Percentiles rank a stretch among this genome's conserved stretches.
Evolutionary conservation across 1,284 basidiomycete species (phyloP).

Genomic region (Heliocybe sulcata): DNA sequence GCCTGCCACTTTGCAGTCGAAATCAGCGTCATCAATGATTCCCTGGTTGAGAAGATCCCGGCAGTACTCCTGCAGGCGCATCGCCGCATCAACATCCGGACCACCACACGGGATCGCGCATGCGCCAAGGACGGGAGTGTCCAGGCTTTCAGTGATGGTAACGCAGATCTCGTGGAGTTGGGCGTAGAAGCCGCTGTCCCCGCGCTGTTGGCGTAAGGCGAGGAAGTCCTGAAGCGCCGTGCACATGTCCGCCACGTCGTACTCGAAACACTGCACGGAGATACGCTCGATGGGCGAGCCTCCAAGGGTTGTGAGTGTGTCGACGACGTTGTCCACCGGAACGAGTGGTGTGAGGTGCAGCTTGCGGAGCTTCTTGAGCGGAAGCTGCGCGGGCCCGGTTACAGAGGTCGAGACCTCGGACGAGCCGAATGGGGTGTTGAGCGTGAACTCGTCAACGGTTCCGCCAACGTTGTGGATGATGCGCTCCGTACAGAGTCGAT

Average conservation of each 20-base stretch:
- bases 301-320: slow-evolving; percentile 50
- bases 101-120: neutral
- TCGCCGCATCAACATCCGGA: slow-evolving; percentile 18
- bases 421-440: slow-evolving; percentile 39
- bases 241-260: slow-evolving; percentile 53
- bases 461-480: slow-evolving; percentile 51
- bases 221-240: slow-evolving; percentile 49
- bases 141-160: slow-evolving; percentile 12
- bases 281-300: slow-evolving; percentile 54
- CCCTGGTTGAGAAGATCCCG: slow-evolving; percentile 21
- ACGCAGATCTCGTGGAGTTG: slow-evolving; percentile 21
- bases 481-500: slow-evolving; percentile 46
- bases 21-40: slow-evolving; percentile 9
- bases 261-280: slow-evolving; percentile 50
- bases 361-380: slow-evolving; percentile 42
- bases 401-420: slow-evolving; percentile 27
- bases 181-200: slow-evolving; percentile 24
- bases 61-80: slow-evolving; percentile 23
- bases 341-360: slow-evolving; percentile 56
- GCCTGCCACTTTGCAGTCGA: neutral
- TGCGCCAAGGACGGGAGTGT: neutral
- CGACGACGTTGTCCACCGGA: slow-evolving; percentile 50
- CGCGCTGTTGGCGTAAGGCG: slow-evolving; percentile 38
- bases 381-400: slow-evolving; percentile 32
- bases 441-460: slow-evolving; percentile 44